These are phyloP conservation scores for Globomyces pollinis-pini DNA, from an alignment of 192 early-diverging fungal genomes.

Conservation along the genomic window DNA sequence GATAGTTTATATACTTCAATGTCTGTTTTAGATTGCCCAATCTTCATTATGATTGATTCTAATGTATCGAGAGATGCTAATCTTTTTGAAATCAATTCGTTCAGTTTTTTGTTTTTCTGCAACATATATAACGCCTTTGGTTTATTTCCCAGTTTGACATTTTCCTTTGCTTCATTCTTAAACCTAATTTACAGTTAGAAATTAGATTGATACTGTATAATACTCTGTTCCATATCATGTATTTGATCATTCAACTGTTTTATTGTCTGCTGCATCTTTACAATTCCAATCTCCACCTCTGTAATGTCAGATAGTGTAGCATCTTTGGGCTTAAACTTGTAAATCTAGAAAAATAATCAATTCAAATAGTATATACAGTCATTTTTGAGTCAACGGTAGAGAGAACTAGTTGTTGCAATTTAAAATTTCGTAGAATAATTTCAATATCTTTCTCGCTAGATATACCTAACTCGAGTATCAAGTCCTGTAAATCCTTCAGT, in stretches of 20 bases:
- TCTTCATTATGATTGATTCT: not conserved
- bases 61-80: not conserved
- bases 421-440: no score
- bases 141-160: not conserved
- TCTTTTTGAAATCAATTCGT: not conserved
- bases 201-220: no score
- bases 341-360: not conserved
- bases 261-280: not conserved
- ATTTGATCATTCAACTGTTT: not conserved
- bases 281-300: not conserved
- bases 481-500: no score
- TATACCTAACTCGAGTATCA: no score
- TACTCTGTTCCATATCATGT: not conserved
- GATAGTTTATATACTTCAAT: no score
- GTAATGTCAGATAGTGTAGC: not conserved
- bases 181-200: no score
- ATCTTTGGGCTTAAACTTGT: not conserved
- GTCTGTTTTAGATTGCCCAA: not conserved
- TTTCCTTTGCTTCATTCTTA: not conserved
- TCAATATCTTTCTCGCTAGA: no score
- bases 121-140: not conserved
- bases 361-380: no score
- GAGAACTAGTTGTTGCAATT: no score
- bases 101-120: not conserved
- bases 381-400: no score